Evolutionary conservation across 2,329 filamentous ascomycete genomes (phyloP), one percentile per base, ranked within the genome.

Genomic region (Aureobasidium sp.): DNA sequence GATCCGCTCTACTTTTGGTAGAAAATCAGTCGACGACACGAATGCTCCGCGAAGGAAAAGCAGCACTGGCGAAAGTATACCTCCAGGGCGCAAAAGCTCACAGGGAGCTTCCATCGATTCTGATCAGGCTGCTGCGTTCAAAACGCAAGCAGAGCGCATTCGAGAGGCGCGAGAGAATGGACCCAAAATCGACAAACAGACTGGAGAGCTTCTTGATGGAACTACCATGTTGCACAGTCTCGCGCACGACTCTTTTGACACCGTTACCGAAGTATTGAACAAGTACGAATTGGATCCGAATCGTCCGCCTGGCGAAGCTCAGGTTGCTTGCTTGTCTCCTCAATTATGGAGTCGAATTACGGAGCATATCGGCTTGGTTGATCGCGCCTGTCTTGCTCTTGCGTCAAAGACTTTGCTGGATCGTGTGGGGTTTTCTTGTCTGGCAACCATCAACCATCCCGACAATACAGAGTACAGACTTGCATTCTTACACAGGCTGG

Each of bases 401-500:
- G 73, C 81, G 27, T 80, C 72, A 67, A 80, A 78, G 66, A 75
- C 75, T 3, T 72, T 84, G 20, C 72, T 75, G 63, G 61, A 67
- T 14, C 75, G 77, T 12, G 67, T 84, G 12, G 78, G 78, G 4
- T 65, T 69, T 1, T 67, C 67, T 9, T 73, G 76, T 7, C 79
- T 78, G 69, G 49, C 69, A 39, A 70, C 67, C 5, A 70, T 82
- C 34, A 69, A 75, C 27, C 61, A 69, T 9, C 76, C 79, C 3
- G 69, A 76, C 7, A 80, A 84, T 65, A 71, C 71, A 48, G 65
- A 75, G 5, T 70, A 80, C 63, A 79, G 78, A 56, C 73, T 79
- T 49, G 71, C 78, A 4, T 84, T 86, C 67, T 75, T 87, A 5
- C 68, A 76, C 14, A 69, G 72, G 2, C 75, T 85, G 68, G 82